phyloP scores from a whole-genome alignment of 2,329 filamentous ascomycete species.

The Monosporascus sp. region DNA sequence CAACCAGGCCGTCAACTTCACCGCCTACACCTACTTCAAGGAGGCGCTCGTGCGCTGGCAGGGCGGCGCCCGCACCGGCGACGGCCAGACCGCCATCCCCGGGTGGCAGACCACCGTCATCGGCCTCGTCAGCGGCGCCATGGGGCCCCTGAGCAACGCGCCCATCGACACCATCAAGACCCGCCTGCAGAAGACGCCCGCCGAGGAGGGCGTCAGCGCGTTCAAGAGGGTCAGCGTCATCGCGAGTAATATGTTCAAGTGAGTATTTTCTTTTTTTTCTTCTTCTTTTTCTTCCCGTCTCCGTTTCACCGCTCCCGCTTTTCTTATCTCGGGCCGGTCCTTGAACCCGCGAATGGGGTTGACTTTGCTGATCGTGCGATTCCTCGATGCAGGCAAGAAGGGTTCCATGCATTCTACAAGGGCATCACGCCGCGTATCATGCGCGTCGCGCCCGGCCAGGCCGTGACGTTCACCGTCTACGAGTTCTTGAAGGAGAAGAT shows the following conservation, averaged over 20 bases:
- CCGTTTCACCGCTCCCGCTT: not conserved
- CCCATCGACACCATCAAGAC: constrained; percentile 99
- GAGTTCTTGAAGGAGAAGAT: constrained; percentile 70
- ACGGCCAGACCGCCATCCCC: constrained; percentile 54
- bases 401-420: constrained; percentile 95
- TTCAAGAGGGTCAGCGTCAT: constrained; percentile 74
- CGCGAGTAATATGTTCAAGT: constrained; percentile 79
- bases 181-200: constrained; percentile 82
- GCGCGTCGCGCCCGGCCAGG: constrained; percentile 94
- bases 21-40: constrained; percentile 93
- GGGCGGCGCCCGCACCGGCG: constrained; percentile 27
- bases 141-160: constrained; percentile 93
- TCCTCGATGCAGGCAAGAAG: constrained; percentile 65
- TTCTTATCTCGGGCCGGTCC: no score
- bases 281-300: constrained; percentile 7
- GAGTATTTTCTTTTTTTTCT: no score
- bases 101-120: constrained; percentile 88
- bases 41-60: constrained; percentile 62
- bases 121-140: constrained; percentile 84
- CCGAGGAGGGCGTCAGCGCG: constrained; percentile 74
- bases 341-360: no score
- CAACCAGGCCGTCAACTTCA: constrained; percentile 99
- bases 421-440: constrained; percentile 97
- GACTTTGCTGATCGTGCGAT: no score
- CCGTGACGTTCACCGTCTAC: constrained; percentile 71